A percentile compares a stretch with the other conserved stretches of the same genome.
phyloP scores from a whole-genome alignment of 2,329 filamentous ascomycete species.

The Lasiodiplodia hormozganensis region DNA sequence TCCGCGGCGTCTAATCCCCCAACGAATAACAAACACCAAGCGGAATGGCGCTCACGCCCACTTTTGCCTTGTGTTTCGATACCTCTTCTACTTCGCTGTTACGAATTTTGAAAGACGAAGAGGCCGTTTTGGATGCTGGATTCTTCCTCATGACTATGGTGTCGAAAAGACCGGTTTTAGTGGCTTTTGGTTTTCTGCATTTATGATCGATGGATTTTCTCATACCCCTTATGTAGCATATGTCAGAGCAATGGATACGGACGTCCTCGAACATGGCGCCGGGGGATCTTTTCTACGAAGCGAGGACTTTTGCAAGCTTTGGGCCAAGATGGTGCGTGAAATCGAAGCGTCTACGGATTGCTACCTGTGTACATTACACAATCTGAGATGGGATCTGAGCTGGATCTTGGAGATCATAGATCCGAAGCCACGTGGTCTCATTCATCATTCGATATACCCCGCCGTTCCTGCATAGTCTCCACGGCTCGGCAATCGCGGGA shows the following conservation, averaged over 20 bases:
- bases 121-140: conserved; percentile 18
- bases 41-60: not conserved
- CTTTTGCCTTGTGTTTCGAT: not conserved
- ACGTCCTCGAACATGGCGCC: conserved; percentile 18
- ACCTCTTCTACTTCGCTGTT: conserved; percentile 1
- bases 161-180: conserved; percentile 4
- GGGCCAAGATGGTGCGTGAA: not conserved
- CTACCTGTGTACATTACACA: no score
- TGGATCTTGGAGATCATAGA: not conserved
- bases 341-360: not conserved
- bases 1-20: conserved; percentile 30
- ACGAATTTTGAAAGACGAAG: conserved; percentile 13
- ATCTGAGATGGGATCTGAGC: not conserved
- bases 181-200: conserved; percentile 7
- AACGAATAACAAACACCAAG: not conserved
- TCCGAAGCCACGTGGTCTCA: not conserved
- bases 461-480: not conserved
- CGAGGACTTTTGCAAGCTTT: not conserved
- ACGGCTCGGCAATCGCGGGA: not conserved
- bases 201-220: conserved; percentile 23
- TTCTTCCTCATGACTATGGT: conserved; percentile 18
- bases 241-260: conserved; percentile 24
- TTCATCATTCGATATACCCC: not conserved
- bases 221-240: conserved; percentile 27
- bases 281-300: not conserved